phyloP scores from a whole-genome alignment of 2,329 filamentous ascomycete species.

The Exophiala bonariae region DNA sequence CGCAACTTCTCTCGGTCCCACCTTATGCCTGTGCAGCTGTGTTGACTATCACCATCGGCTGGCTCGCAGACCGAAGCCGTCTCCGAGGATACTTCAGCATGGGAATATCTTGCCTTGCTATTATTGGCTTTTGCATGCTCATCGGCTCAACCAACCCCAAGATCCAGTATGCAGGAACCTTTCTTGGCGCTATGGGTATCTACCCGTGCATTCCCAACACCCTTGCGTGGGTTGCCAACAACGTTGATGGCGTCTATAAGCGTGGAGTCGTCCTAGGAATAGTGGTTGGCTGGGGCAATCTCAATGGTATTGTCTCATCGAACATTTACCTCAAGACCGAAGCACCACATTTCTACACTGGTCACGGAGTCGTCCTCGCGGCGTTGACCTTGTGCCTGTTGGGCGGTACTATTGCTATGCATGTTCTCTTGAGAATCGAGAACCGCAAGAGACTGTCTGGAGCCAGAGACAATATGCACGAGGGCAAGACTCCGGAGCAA shows the following conservation, averaged over 20 bases:
- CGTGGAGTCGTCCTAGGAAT: conserved; percentile 84
- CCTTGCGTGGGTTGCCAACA: conserved; percentile 87
- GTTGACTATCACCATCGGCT: conserved; percentile 54
- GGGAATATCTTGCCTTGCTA: conserved; percentile 65
- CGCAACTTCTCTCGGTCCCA: conserved; percentile 67
- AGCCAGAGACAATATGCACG: conserved; percentile 15
- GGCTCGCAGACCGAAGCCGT: conserved; percentile 56
- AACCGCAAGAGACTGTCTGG: conserved; percentile 10
- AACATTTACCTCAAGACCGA: conserved; percentile 70
- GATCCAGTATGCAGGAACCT: conserved; percentile 72
- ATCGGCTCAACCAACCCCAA: conserved; percentile 41
- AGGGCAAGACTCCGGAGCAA: conserved; percentile 10
- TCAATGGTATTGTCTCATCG: conserved; percentile 74
- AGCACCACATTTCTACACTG: conserved; percentile 65
- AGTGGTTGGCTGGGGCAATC: conserved; percentile 88
- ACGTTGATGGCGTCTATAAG: conserved; percentile 85
- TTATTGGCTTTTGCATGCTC: conserved; percentile 77
- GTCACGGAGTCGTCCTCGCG: conserved; percentile 72
- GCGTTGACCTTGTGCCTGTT: conserved; percentile 71
- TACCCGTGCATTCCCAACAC: conserved; percentile 86
- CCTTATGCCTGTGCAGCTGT: conserved; percentile 63
- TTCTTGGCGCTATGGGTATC: conserved; percentile 81
- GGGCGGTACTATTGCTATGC: conserved; percentile 48
- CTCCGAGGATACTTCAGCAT: conserved; percentile 74
- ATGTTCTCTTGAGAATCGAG: conserved; percentile 12